These are phyloP conservation scores for Bruguiera gymnorhiza DNA, from an alignment of 345 rosid genomes.

Conservation along the genomic window DNA sequence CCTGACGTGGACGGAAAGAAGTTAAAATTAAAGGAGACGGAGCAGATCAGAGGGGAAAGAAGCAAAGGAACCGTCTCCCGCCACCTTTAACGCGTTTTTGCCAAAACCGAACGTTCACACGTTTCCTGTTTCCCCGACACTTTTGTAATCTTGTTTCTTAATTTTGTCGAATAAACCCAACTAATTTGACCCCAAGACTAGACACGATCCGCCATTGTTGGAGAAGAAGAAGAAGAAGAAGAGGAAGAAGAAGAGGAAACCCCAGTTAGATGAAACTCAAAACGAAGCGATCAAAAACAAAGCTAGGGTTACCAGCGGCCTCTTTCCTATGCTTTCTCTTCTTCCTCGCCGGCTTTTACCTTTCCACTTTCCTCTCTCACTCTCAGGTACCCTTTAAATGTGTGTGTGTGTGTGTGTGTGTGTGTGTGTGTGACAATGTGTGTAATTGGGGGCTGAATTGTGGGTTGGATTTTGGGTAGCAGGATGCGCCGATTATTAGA, in stretches of 20 bases:
- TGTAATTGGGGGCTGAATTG: background rate
- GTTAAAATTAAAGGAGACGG: no score
- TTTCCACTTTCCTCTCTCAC: slow-evolving; percentile 44
- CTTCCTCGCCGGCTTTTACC: slow-evolving; percentile 66
- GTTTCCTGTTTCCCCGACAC: no score
- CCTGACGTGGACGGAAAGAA: slow-evolving; percentile 5
- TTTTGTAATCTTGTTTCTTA: no score
- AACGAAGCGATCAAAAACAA: slow-evolving; percentile 50
- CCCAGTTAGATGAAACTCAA: slow-evolving; percentile 51
- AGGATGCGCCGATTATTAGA: slow-evolving; percentile 55
- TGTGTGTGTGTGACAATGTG: background rate
- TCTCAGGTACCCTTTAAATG: slow-evolving; percentile 17
- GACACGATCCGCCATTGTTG: background rate
- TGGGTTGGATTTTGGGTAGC: slow-evolving; percentile 3
- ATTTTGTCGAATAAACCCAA: no score
- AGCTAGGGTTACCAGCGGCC: slow-evolving; percentile 47
- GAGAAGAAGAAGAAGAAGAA: background rate
- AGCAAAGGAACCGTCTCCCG: slow-evolving; percentile 16
- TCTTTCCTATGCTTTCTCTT: slow-evolving; percentile 47
- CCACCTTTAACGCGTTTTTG: slow-evolving; percentile 13
- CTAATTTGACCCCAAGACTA: no score
- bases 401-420: slow-evolving; percentile 7
- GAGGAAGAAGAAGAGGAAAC: background rate
- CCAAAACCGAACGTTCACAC: background rate
- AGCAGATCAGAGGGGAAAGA: no score